Conservation (phyloP, 208 protist genomes). For the Blechomonas ayalai region DNA sequence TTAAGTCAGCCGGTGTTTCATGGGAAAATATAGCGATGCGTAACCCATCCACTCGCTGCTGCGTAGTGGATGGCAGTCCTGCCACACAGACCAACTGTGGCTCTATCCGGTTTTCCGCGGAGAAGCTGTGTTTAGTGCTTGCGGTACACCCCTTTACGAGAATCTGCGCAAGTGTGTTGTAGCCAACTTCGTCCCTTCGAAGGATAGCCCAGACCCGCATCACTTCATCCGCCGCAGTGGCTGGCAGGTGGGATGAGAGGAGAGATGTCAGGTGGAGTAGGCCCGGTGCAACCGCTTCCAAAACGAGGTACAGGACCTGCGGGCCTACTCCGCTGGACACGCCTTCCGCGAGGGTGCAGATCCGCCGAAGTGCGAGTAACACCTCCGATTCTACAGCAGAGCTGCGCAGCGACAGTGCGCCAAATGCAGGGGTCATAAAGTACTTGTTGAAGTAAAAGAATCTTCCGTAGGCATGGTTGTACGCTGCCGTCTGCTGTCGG, state of each 20-base stretch:
- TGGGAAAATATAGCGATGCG: too few species aligned
- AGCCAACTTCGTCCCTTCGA: too few species aligned
- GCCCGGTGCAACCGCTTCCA: constrained; percentile 37
- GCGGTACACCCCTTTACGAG: too few species aligned
- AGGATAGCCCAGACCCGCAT: too few species aligned
- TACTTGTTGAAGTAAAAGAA: constrained; percentile 59
- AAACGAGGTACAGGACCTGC: constrained; percentile 17
- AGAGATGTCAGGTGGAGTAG: constrained; percentile 31
- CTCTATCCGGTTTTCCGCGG: too few species aligned
- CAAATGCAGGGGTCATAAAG: constrained; percentile 66
- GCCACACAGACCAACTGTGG: too few species aligned
- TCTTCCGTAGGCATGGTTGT: constrained; percentile 23
- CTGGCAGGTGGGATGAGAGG: background rate
- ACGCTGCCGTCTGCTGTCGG: constrained; percentile 10
- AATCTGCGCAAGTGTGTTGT: too few species aligned
- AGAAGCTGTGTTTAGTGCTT: too few species aligned
- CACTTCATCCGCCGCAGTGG: background rate
- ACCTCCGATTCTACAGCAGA: constrained; percentile 5
- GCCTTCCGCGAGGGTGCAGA: constrained; percentile 32
- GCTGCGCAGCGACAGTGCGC: constrained; percentile 37
- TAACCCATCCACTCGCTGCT: too few species aligned
- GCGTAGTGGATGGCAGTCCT: too few species aligned
- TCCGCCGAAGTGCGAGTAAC: constrained; percentile 24
- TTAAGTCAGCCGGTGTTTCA: too few species aligned
- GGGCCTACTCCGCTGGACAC: constrained; percentile 31